Base-by-base conservation (phyloP, 129 eudicot genomes). In the Glebionis coronaria region DNA sequence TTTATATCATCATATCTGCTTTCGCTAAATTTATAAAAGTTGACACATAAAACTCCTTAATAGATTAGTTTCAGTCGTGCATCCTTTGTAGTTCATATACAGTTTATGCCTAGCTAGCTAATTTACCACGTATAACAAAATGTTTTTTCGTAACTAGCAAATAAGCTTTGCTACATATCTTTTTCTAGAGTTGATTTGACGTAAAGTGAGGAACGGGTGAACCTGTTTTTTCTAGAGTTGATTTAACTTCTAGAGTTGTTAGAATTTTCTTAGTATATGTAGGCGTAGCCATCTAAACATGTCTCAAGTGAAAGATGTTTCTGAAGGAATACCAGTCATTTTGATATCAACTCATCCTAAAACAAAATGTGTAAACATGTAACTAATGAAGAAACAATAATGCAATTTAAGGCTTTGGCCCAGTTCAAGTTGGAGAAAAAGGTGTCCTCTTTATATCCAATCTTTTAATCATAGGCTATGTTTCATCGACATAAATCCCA, bases 1-100 rank as follows among this genome's bases (percentile, higher is more conserved):
- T 73, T 65, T 73, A 65, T 65, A 65, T 73, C 72, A 44, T 64
- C 72, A 6, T 35, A 35, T 35, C 40, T 25, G 21, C 71, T 64
- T 63, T 54, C 56, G 10, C 65, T 44, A 27, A 5, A 27, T 73
- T 27, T 27, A 28, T 46, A 46, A 18, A 71, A 59, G 75, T 29
- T 55, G 59, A 15, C 58, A 55, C 63, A 61, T 35, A 38, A 16
- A 61, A 9, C 15, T 3, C 4, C 46, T 53, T 51, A 21, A 40
- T 6, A 12, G 38, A 4, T 62, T 62, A 29, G 8, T 59, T 5
- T 25, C 45, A 1, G 9, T 50, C 42, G n/a, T 27, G 25, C 5
- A 8, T 67, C 5, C 27, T 15, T 15, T 27, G 9, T 28, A 57
- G 15, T 60, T n/a, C 31, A 1, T 4, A 10, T 4, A 8, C 27